Evolutionary conservation across 441 rosid species (phyloP), one percentile per base, ranked within the genome.

Genomic region (Macaranga tanarius): DNA sequence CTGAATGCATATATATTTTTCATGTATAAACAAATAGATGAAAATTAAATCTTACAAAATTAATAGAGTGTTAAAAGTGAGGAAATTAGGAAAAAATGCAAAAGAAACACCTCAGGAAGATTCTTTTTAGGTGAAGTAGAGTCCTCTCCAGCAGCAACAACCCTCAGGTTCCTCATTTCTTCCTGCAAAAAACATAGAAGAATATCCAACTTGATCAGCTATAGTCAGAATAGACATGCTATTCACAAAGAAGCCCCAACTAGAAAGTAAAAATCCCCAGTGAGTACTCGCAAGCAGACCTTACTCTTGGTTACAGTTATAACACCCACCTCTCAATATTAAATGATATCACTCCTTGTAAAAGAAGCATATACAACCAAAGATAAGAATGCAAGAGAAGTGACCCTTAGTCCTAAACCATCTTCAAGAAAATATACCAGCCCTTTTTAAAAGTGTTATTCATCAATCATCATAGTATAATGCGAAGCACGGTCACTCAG

Each of bases 101-200:
- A 17, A 23, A 75, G 12, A 19, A 55, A 52, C 47, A 90, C 96
- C 90, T 88, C 86, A 7, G 86, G 91, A 50, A 87, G 86, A 73
- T 84, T 80, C 61, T 76, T 78, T 77, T 75, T 81, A 63, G 77
- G 74, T 65, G 45, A 40, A 8, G 61, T 1, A 0, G 73, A 34
- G 26, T 81, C 82, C 74, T 77, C 69, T 58, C 76, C 48, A 50
- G 26, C 45, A 26, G 64, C 66, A 8, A 38, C 55, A 50, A 73
- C 86, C 84, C 69, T 74, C 48, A 70, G 61, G 70, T 82, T 85
- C 69, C 56, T 81, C 52, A 62, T 70, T 78, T 77, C 84, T 72
- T 83, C 91, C 94, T 89, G 86, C 73, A 84, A 73, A 79, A 23
- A 63, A 58, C 5, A 25, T 19, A 65, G 44, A 59, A 61, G 67